A percentile compares a stretch with the other conserved stretches of the same genome.
phyloP scores from a whole-genome alignment of 148 eudicot genomes.

The Persicaria maculosa region DNA sequence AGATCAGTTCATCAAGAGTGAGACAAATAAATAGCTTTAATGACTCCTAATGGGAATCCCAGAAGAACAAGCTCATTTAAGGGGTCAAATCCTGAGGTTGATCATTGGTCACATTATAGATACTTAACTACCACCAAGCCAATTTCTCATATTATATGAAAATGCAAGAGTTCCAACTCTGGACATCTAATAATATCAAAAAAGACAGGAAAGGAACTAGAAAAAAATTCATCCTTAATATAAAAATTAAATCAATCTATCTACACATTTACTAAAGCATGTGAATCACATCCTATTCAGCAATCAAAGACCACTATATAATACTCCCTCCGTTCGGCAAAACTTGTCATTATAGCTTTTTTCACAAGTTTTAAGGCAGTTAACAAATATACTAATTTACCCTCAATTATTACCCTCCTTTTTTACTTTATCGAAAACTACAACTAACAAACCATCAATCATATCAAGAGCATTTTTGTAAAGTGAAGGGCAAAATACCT shows the following conservation, averaged over 20 bases:
- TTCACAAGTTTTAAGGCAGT: too few relatives aligned
- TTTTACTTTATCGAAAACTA: too few relatives aligned
- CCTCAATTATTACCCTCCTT: too few relatives aligned
- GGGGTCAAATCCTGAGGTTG: not conserved
- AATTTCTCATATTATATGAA: not conserved
- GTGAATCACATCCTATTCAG: not conserved
- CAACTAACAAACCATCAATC: too few relatives aligned
- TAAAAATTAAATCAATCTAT: not conserved
- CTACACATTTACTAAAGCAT: not conserved
- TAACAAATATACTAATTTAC: too few relatives aligned
- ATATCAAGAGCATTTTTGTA: too few relatives aligned
- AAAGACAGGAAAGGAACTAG: not conserved
- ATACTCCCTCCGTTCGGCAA: too few relatives aligned
- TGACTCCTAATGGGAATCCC: not conserved
- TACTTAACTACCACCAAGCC: not conserved
- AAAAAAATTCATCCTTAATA: not conserved
- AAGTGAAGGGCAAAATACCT: too few relatives aligned
- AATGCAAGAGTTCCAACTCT: not conserved
- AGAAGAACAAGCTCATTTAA: not conserved
- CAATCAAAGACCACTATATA: not conserved
- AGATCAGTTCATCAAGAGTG: not conserved
- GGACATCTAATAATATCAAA: not conserved
- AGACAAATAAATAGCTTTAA: not conserved
- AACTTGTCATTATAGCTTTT: too few relatives aligned
- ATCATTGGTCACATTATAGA: not conserved